These are phyloP conservation scores for Debaryomyces psychrophilus DNA, from an alignment of 1,139 yeast genomes.

Conservation along the genomic window DNA sequence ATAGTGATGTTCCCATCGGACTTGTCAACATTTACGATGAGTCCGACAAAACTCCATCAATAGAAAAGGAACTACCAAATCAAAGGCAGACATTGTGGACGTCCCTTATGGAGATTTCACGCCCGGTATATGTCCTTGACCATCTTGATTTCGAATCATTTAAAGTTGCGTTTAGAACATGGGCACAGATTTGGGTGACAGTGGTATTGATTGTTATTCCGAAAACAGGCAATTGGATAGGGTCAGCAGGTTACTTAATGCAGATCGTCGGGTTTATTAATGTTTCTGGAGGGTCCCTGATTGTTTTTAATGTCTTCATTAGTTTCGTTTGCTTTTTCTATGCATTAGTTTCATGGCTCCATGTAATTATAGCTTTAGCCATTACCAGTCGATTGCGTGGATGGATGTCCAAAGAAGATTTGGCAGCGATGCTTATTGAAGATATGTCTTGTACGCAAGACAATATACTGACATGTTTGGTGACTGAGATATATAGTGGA, in stretches of 20 bases:
- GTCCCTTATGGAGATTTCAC: slow-evolving; percentile 14
- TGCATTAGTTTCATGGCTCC: slow-evolving; percentile 28
- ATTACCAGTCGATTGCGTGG: slow-evolving; percentile 28
- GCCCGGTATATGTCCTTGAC: slow-evolving; percentile 31
- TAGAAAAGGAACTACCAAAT: slow-evolving; percentile 13
- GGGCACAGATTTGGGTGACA: slow-evolving; percentile 33
- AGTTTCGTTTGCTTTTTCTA: slow-evolving; percentile 23
- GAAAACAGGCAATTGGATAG: slow-evolving; percentile 31
- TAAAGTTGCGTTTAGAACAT: slow-evolving; percentile 30
- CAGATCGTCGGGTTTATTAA: slow-evolving; percentile 33
- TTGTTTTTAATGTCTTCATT: slow-evolving; percentile 23
- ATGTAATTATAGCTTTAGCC: slow-evolving; percentile 28
- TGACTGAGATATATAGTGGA: slow-evolving; percentile 30
- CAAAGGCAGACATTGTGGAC: slow-evolving; percentile 17
- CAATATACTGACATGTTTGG: slow-evolving; percentile 25
- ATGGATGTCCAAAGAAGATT: slow-evolving; percentile 22
- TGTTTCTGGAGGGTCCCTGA: slow-evolving; percentile 33
- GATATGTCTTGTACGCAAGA: slow-evolving; percentile 34
- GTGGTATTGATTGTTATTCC: slow-evolving; percentile 32
- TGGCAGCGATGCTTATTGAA: slow-evolving; percentile 22
- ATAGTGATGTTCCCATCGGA: background rate
- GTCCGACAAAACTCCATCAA: slow-evolving; percentile 12
- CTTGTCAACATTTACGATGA: slow-evolving; percentile 13
- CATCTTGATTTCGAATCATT: slow-evolving; percentile 32
- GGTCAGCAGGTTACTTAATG: slow-evolving; percentile 32